Conservation (phyloP, 179 eudicot genomes). For the Sideroxylon spinosum region DNA sequence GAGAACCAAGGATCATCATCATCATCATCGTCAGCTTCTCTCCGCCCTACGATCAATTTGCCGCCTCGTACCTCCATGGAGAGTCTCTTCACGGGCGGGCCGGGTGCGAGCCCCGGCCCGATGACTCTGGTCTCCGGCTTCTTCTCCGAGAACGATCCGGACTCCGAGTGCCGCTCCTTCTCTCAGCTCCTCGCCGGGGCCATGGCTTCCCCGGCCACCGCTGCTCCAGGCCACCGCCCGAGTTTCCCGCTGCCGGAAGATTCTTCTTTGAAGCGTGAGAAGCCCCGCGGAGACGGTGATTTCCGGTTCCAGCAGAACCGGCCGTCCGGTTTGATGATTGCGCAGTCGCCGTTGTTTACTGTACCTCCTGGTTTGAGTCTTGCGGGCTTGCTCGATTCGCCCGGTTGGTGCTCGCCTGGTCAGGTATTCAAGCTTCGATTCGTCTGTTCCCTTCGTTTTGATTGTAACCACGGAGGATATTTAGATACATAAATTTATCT, state of each 20-base stretch:
- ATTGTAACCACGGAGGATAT: neutral
- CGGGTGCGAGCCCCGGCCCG: conserved; percentile 61
- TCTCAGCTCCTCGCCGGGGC: conserved; percentile 76
- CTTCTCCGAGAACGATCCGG: conserved; percentile 61
- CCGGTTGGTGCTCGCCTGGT: conserved; percentile 49
- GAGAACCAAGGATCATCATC: conserved; percentile 23
- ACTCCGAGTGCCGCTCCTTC: conserved; percentile 58
- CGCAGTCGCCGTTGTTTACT: conserved; percentile 44
- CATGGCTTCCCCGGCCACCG: conserved; percentile 42
- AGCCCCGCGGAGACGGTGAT: conserved; percentile 15
- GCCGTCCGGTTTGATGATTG: conserved; percentile 44
- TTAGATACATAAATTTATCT: no score
- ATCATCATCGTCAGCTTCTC: conserved; percentile 12
- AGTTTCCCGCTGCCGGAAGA: conserved; percentile 8
- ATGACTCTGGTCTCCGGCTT: conserved; percentile 60
- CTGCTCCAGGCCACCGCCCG: conserved; percentile 12
- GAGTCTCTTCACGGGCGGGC: conserved; percentile 37
- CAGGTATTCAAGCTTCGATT: conserved; percentile 45
- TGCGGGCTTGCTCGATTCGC: conserved; percentile 66
- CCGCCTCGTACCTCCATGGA: conserved; percentile 50
- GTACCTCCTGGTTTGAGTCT: conserved; percentile 78
- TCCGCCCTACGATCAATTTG: conserved; percentile 41
- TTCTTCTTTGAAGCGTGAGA: conserved; percentile 1
- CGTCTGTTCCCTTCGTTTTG: neutral
- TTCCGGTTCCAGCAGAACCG: conserved; percentile 47